Percentiles rank a stretch among this genome's conserved stretches.
Evolutionary conservation across 2,329 filamentous ascomycete genomes (phyloP).

Genomic region (Seiridium unicorne): DNA sequence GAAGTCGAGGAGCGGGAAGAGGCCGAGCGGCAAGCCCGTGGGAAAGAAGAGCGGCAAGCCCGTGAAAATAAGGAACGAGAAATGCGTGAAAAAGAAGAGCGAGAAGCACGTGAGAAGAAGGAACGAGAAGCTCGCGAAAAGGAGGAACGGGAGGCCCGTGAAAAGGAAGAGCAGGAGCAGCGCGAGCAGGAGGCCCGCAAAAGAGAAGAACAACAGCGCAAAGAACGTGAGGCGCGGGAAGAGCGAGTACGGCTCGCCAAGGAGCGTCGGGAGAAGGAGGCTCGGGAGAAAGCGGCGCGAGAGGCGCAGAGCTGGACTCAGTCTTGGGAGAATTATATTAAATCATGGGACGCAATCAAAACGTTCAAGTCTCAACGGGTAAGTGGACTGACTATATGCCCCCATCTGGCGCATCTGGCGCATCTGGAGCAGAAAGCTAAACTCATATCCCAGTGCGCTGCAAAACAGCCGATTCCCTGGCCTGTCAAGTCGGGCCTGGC

Average conservation of each 20-base stretch:
- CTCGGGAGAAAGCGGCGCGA: conserved; percentile 8
- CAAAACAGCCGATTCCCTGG: conserved; percentile 11
- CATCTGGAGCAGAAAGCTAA: not conserved
- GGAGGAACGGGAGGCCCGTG: not conserved
- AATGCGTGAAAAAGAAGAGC: conserved; percentile 4
- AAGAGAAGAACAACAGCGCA: not conserved
- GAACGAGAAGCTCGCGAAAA: not conserved
- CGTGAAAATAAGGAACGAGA: not conserved
- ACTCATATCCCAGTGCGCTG: not conserved
- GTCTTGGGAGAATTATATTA: conserved; percentile 12
- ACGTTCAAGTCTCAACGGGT: not conserved
- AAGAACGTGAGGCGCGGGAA: conserved; percentile 6
- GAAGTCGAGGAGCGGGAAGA: not conserved
- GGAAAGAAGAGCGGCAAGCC: not conserved
- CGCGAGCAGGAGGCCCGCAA: not conserved
- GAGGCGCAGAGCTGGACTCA: conserved; percentile 12
- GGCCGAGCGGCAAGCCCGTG: conserved; percentile 7
- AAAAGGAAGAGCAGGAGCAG: not conserved
- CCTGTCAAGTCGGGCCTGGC: conserved; percentile 15
- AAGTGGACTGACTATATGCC: not conserved
- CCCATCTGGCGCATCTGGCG: too few species aligned
- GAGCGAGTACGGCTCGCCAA: conserved; percentile 9
- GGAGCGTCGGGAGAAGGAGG: conserved; percentile 9
- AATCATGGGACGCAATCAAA: conserved; percentile 9
- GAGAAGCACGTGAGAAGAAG: conserved; percentile 6